These are phyloP conservation scores for Penicillium antarcticum DNA, from an alignment of 495 filamentous ascomycete species.

Conservation along the genomic window DNA sequence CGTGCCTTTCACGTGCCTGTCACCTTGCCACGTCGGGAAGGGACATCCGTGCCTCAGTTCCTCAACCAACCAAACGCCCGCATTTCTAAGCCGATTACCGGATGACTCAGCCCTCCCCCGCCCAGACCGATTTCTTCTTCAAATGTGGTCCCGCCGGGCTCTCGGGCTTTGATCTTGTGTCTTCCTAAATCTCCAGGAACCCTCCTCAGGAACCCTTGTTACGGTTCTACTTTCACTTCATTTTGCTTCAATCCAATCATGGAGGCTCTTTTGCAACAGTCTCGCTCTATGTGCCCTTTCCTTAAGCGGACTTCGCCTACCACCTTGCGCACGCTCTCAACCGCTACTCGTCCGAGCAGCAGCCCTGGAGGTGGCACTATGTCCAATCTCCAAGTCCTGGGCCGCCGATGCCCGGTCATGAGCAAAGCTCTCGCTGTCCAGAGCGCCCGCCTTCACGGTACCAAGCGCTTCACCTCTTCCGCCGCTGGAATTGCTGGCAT, in stretches of 20 bases:
- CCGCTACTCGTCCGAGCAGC: slow-evolving; percentile 63
- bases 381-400: slow-evolving; percentile 93
- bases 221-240: background rate
- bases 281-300: slow-evolving; percentile 93
- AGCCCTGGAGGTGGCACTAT: slow-evolving; percentile 86
- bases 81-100: slow-evolving; percentile 4
- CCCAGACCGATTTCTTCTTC: slow-evolving; percentile 8
- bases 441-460: slow-evolving; percentile 55
- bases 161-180: background rate
- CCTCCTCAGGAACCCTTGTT: background rate
- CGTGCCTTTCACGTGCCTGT: background rate
- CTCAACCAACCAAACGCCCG: background rate
- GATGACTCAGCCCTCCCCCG: slow-evolving; percentile 10
- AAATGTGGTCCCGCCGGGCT: background rate
- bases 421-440: slow-evolving; percentile 93
- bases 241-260: slow-evolving; percentile 45
- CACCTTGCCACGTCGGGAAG: background rate
- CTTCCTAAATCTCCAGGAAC: background rate
- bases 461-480: slow-evolving; percentile 45
- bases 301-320: slow-evolving; percentile 89
- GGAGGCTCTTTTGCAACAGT: slow-evolving; percentile 93
- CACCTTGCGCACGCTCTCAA: slow-evolving; percentile 85
- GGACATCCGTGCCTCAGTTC: background rate
- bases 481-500: slow-evolving; percentile 34
- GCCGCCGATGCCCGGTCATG: slow-evolving; percentile 96